Evolutionary conservation across 2,329 filamentous ascomycete genomes (phyloP).

Genomic region (Parascedosporium putredinis): DNA sequence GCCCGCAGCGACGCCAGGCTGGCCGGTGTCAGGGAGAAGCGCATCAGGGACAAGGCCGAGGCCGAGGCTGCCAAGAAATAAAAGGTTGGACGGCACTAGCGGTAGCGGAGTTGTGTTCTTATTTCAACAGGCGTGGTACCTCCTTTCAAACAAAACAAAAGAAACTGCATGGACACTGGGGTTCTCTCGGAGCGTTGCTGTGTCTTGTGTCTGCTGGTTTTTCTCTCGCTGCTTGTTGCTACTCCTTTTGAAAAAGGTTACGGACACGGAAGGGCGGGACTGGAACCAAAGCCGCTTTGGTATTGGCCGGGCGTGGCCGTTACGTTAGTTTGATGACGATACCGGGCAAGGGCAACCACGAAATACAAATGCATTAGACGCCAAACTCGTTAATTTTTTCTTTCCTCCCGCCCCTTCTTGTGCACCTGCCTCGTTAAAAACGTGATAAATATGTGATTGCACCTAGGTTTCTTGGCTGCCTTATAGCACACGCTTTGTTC

Average conservation of each 20-base stretch:
- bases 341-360: constrained; percentile 5
- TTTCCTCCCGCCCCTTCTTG: neutral
- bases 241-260: constrained; percentile 3
- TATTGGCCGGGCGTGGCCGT: neutral
- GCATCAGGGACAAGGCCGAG: constrained; percentile 77
- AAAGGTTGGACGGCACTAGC: constrained; percentile 17
- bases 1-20: constrained; percentile 75
- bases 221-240: constrained; percentile 2
- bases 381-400: neutral
- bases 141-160: constrained; percentile 1
- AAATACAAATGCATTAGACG: constrained; percentile 8
- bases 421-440: neutral
- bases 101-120: constrained; percentile 5
- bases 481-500: no score
- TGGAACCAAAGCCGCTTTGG: constrained; percentile 1
- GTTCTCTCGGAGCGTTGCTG: neutral
- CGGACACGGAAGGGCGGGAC: neutral
- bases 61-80: constrained; percentile 83
- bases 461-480: no score
- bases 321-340: constrained; percentile 6
- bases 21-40: constrained; percentile 83
- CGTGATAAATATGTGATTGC: neutral
- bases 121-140: constrained; percentile 4
- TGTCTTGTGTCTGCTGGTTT: constrained; percentile 4
- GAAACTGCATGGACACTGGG: constrained; percentile 1